Percentiles rank a stretch among this genome's conserved stretches.
These are phyloP conservation scores for Brachypodium distachyon DNA, from an alignment of 202 grass and related monocot genomes.

Conservation along the genomic window DNA sequence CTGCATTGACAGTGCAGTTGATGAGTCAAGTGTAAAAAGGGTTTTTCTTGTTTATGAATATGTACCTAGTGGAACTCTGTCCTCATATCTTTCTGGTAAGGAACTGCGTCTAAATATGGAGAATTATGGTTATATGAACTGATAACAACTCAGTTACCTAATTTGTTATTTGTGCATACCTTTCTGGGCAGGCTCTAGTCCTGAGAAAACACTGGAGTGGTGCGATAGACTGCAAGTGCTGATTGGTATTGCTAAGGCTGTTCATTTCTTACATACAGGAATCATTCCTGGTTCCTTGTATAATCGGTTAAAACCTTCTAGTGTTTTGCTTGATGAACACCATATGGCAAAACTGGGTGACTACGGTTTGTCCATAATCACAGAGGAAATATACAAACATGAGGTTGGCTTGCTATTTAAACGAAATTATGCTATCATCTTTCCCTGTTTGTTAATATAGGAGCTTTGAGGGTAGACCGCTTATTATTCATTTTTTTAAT, in stretches of 20 bases:
- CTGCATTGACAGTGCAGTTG: constrained; percentile 53
- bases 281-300: constrained; percentile 95
- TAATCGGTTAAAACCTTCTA: constrained; percentile 68
- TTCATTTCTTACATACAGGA: constrained; percentile 95
- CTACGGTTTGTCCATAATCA: constrained; percentile 90
- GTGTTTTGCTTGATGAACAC: constrained; percentile 89
- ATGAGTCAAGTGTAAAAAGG: constrained; percentile 68
- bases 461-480: not conserved
- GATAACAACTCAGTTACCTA: not conserved
- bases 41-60: constrained; percentile 97
- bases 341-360: constrained; percentile 75
- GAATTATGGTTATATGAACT: not conserved
- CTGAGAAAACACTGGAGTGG: constrained; percentile 76
- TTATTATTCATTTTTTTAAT: constrained; percentile 24
- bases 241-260: constrained; percentile 82
- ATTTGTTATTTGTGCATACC: constrained; percentile 17
- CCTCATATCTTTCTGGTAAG: constrained; percentile 75
- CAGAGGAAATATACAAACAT: constrained; percentile 82
- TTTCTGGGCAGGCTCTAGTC: constrained; percentile 45
- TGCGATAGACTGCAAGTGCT: constrained; percentile 64
- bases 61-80: constrained; percentile 52
- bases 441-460: constrained; percentile 2
- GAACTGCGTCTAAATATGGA: not conserved
- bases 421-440: not conserved
- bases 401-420: constrained; percentile 44